Evolutionary conservation across 371 early-diverging fungal species (phyloP).

Genomic region (Chytridium lagenaria): DNA sequence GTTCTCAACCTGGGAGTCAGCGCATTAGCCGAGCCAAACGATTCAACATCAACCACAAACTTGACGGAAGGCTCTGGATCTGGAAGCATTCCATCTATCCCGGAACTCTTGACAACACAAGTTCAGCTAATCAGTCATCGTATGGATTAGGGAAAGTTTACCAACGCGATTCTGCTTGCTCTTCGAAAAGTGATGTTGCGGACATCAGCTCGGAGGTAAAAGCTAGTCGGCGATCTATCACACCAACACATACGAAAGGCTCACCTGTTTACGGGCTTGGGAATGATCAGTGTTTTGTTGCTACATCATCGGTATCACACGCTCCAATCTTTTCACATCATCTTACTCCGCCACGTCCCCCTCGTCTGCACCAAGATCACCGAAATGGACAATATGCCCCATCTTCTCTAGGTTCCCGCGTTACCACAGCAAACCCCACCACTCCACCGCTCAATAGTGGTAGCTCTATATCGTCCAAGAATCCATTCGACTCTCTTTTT

Average conservation of each 20-base stretch:
- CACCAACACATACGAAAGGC: neutral
- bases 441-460: neutral
- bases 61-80: neutral
- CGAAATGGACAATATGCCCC: neutral
- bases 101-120: neutral
- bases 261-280: neutral
- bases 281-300: neutral
- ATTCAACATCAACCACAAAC: neutral
- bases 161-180: neutral
- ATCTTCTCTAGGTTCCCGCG: neutral
- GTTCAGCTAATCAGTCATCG: neutral
- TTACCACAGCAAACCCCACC: neutral
- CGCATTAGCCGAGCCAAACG: neutral
- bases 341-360: constrained; percentile 8
- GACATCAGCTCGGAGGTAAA: neutral
- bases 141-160: neutral
- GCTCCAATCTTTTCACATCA: neutral
- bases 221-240: neutral
- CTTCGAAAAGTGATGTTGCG: neutral
- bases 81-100: neutral
- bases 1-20: neutral
- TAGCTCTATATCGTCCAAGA: neutral
- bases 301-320: neutral
- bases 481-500: constrained; percentile 1
- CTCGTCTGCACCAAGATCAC: neutral